Evolutionary conservation across 148 eudicot species (phyloP), one percentile per base, ranked within the genome.

Genomic region (Vaccinium darrowii): DNA sequence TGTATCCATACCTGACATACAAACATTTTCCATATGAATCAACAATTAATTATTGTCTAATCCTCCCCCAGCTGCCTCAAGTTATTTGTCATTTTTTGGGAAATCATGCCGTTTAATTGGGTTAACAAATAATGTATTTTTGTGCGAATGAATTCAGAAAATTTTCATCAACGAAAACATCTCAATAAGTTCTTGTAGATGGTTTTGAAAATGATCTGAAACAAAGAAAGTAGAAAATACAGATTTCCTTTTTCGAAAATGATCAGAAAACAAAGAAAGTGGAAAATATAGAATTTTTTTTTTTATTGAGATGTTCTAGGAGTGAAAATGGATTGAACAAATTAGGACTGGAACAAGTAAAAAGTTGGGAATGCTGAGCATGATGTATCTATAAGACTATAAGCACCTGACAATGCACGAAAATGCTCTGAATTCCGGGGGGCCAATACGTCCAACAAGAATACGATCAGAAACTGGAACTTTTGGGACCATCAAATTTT

Each of bases 1-100:
- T 90, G 86, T 89, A 90, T 50, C 92, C 92, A 8, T 90, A 89
- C 89, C 92, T 90, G 89, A 69, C 53, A 71, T 60, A 6, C 53
- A 54, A 39, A 83, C 76, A 77, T 47, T 83, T 67, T 43, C 25
- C 23, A 72, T 36, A 8, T 47, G 16, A 54, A 21, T n/a, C 5
- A 23, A 23, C 4, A 8, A 23, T 10, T 25, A n/a, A n/a, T 63
- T 9, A 8, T 63, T 63, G 71, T 63, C 27, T 63, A 21, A 63
- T 63, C 23, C 14, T 62, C 25, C 25, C 67, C 19, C 67, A 5
- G 19, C 60, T 19, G 6, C 21, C 21, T 7, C 60, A 15, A 57
- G 60, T 57, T 57, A 57, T 57, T 57, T 57, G 60, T 5, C 60
- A 6, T 16, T 57, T 57, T 57, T 57, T 16, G 60, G 60, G 60